Base-by-base conservation (phyloP, 2,329 filamentous ascomycete species). In the Didymella segeticola region DNA sequence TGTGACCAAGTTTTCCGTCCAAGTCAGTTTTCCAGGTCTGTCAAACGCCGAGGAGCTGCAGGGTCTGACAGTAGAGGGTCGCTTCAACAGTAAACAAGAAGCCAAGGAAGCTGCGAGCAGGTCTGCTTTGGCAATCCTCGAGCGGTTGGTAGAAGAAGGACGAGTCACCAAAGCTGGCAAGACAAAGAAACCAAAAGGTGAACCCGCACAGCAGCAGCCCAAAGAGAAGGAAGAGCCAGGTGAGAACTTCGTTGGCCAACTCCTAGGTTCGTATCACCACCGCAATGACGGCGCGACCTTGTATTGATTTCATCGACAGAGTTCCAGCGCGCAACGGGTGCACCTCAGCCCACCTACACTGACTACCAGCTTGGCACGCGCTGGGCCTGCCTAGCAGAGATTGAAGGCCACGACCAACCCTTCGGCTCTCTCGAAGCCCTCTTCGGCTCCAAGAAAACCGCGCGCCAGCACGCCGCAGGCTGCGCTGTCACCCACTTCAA, bases 401-500 rank as follows among this genome's bases (percentile, higher is more conserved):
- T 76, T 23, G 55, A 65, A n/a, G 56, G 53, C 36, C 61, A 67
- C 15, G 38, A 56, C 8, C 5, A 30, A 0, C 45, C 64, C 19
- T 79, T 79, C 52, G 78, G 79, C 53, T 69, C 67, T 20, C 59
- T 62, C 9, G 56, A 57, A 2, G 51, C 56, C 0, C 61, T 70
- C 9, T 77, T 76, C 61, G 48, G 63, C 5, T 72, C 60, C 26
- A 81, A 81, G 48, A 74, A 77, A 53, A 64, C 68, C 9, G 79
- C 79, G 1, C 74, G 75, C 17, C 69, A 72, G 30, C 66, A 72
- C 45, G 76, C 78, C 17, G 77, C 79, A 8, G 61, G 66, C 48
- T 68, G 71, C 50, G 79, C 78, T 3, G 66, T 80, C 15, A 58
- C 72, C 22, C 73, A 77, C 68, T 72, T 80, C 50, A 74, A 78